phyloP scores from a whole-genome alignment of 208 protist species.

The Crithidia mellificae region DNA sequence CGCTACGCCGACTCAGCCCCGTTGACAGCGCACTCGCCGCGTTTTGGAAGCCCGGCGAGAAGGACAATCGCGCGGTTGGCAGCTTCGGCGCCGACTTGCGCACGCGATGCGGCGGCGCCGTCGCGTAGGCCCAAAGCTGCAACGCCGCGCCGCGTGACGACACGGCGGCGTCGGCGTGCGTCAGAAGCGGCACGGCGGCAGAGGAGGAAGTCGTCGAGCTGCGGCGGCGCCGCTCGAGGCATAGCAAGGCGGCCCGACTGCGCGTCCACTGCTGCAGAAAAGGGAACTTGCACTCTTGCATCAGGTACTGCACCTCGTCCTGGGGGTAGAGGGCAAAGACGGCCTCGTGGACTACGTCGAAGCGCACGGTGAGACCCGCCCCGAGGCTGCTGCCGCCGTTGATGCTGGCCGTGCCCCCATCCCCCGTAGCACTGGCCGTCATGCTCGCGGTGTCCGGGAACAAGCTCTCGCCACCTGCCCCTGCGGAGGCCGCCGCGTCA shows the following conservation, averaged over 20 bases:
- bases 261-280: conserved; percentile 27
- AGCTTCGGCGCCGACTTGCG: not conserved
- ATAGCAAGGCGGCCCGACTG: conserved; percentile 13
- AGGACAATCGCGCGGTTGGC: not conserved
- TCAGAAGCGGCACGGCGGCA: not conserved
- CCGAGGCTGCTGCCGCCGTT: not conserved
- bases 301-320: conserved; percentile 16
- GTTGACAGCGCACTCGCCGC: not conserved
- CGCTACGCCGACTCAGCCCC: not conserved
- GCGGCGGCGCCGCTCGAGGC: not conserved
- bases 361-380: conserved; percentile 18
- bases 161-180: not conserved
- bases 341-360: conserved; percentile 29
- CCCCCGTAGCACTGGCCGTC: not conserved
- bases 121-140: conserved; percentile 23
- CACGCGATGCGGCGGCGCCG: not conserved
- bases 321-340: conserved; percentile 16
- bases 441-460: not conserved
- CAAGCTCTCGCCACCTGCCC: not conserved
- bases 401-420: no score
- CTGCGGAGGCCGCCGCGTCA: no score
- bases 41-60: not conserved
- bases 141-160: not conserved
- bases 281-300: conserved; percentile 18
- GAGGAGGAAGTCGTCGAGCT: not conserved